Evolutionary conservation across 441 rosid genomes (phyloP), one percentile per base, ranked within the genome.

Genomic region (Mallotus japonicus): DNA sequence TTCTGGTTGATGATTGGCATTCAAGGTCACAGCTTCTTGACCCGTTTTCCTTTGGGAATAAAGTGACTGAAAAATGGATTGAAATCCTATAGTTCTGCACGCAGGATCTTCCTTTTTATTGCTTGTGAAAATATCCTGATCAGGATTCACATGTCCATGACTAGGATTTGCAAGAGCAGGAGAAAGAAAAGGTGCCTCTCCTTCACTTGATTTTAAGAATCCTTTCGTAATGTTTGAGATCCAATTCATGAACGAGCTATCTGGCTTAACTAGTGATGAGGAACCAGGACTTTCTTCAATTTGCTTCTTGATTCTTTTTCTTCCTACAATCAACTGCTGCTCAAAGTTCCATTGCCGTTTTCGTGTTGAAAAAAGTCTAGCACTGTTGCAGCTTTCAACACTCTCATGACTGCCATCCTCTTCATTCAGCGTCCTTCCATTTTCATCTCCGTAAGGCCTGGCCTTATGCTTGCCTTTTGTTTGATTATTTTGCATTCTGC

Each of bases 161-260:
- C 75, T 69, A 71, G 79, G 81, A 70, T 76, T 62, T 58, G 82
- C 77, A 53, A 76, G 77, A 28, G 83, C 79, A 77, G 80, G 85
- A 10, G 82, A 79, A 63, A 73, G 74, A 63, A 83, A 68, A 59
- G 88, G 85, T 54, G 73, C 68, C 53, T 74, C 78, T 9, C 80
- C 86, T 64, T 75, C 76, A 65, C 80, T 83, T 62, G 87, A 75
- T 74, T 82, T 88, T 74, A 82, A 46, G 62, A 85, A 79, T 8
- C 97, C 97, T 82, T 84, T 92, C 64, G 80, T 82, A 92, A 92
- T 87, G 80, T 92, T 95, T 40, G 90, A 90, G 84, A 95, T 95
- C 99, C 97, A 92, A 72, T 84, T 95, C 89, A 90, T 76, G 67
- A 95, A 95, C 17, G 99, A 91, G 82, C 99, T 88, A 78, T 89